Base-by-base conservation (phyloP, 202 grass and related monocot genomes). In the Panicum hallii region DNA sequence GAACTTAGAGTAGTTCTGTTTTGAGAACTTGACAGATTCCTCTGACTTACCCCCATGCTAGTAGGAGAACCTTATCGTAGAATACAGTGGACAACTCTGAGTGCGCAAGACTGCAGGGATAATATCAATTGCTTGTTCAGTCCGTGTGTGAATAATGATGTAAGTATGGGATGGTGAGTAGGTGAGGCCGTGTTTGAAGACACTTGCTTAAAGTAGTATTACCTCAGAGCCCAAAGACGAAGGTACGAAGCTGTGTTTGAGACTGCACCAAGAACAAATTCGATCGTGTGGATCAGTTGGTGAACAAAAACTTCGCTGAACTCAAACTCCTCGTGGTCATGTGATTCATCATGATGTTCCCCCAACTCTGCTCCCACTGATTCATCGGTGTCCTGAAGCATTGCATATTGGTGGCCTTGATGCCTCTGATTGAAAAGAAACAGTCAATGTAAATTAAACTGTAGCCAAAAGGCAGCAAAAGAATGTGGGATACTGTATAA, bases 231-330 rank as follows among this genome's bases (percentile, higher is more conserved):
- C 97, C 97, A 99, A 19, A 99, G 91, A 46, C 93, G 97, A 88
- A 99, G 97, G 69, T 99, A 99, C n/a, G 97, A 96, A 62, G 97
- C 97, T 17, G 93, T 99, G 77, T 99, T 99, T 75, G 97, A 99
- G 58, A 99, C 93, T 34, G 91, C 97, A 67, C 97, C 91, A 72
- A 99, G 91, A 81, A 99, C 97, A 91, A 99, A 99, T 85, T 99
- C 97, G 38, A 99, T 99, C 20, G 91, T 94, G 84, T 99, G 97
- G 77, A 99, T 99, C 69, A 99, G 75, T 72, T 99, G 93, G 82
- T 99, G 93, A 52, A 99, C 93, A 87, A 99, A 94, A 84, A 99
- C 47, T 90, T 94, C 97, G 50, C 91, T 91, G 52, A 99, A 96
- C 62, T 99, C 93, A 22, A 99, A 99, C 62, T 96, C 97, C 84